Percentiles rank a stretch among this genome's conserved stretches.
These are phyloP conservation scores for Hippophae gyantsensis DNA, from an alignment of 306 rosid species.

Conservation along the genomic window DNA sequence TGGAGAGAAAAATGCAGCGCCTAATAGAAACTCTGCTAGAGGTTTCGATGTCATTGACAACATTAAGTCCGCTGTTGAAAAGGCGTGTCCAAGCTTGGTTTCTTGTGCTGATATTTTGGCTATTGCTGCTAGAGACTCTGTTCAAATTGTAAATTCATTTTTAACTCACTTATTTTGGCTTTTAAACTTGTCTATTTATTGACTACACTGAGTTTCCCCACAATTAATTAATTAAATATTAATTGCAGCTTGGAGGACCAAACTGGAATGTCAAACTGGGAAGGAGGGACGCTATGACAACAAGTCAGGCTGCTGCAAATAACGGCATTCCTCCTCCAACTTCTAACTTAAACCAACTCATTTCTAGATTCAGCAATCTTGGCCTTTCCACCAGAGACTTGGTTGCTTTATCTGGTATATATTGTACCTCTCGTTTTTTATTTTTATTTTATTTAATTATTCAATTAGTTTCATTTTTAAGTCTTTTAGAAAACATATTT, in stretches of 20 bases:
- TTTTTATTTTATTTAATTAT: too few relatives aligned
- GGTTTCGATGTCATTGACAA: slow-evolving; percentile 71
- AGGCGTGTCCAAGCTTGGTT: slow-evolving; percentile 58
- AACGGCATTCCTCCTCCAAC: slow-evolving; percentile 62
- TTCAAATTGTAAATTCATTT: slow-evolving; percentile 27
- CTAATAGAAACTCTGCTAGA: slow-evolving; percentile 61
- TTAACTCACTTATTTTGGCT: too few relatives aligned
- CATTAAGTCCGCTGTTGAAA: slow-evolving; percentile 64
- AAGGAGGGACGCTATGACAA: slow-evolving; percentile 63
- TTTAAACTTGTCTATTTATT: too few relatives aligned
- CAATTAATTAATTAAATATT: not conserved
- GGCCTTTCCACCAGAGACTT: slow-evolving; percentile 74
- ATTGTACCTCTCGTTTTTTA: too few relatives aligned
- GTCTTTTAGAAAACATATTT: not conserved
- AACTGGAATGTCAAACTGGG: slow-evolving; percentile 73
- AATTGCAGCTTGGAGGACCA: slow-evolving; percentile 73
- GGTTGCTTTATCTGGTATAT: slow-evolving; percentile 68
- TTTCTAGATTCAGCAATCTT: slow-evolving; percentile 40
- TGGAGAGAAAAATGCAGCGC: slow-evolving; percentile 70
- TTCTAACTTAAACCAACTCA: slow-evolving; percentile 50
- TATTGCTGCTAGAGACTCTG: slow-evolving; percentile 64
- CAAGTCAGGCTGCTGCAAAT: slow-evolving; percentile 74
- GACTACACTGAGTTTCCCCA: not conserved
- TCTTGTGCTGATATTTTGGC: slow-evolving; percentile 86
- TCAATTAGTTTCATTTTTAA: too few relatives aligned